Conservation (phyloP, 768 basidiomycete species). For the Naematelia aurantialba region DNA sequence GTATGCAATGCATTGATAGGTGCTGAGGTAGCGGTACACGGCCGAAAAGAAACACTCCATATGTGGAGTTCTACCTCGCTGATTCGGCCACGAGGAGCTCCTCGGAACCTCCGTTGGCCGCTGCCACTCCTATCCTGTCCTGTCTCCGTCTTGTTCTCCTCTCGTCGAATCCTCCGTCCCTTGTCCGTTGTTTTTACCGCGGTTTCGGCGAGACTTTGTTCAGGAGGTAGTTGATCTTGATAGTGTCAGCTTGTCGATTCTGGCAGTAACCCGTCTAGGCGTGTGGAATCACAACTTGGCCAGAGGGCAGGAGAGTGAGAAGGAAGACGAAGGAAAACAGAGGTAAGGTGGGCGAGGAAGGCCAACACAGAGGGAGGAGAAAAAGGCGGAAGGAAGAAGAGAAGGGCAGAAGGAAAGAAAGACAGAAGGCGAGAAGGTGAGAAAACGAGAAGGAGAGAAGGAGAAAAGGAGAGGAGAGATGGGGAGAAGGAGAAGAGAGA, state of each 20-base stretch:
- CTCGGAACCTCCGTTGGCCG: no score
- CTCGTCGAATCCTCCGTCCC: no score
- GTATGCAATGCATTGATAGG: no score
- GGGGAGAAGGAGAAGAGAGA: not conserved
- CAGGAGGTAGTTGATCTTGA: conserved; percentile 40
- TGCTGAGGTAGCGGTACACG: no score
- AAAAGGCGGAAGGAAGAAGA: not conserved
- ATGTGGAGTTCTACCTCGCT: no score
- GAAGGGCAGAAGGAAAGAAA: not conserved
- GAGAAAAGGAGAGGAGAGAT: not conserved
- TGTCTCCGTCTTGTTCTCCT: no score
- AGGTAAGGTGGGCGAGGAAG: no score
- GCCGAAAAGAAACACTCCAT: no score
- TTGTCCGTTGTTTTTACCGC: not conserved
- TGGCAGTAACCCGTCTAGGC: not conserved
- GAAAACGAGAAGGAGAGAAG: not conserved
- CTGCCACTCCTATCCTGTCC: no score
- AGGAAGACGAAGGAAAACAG: not conserved
- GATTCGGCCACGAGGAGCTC: no score
- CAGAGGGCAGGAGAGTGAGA: not conserved
- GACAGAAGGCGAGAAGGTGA: no score
- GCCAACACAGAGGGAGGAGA: not conserved
- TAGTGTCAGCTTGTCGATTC: not conserved
- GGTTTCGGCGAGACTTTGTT: conserved; percentile 18
- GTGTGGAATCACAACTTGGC: not conserved